Evolutionary conservation across 768 basidiomycete genomes (phyloP).

Genomic region (Dentipellis sp.): DNA sequence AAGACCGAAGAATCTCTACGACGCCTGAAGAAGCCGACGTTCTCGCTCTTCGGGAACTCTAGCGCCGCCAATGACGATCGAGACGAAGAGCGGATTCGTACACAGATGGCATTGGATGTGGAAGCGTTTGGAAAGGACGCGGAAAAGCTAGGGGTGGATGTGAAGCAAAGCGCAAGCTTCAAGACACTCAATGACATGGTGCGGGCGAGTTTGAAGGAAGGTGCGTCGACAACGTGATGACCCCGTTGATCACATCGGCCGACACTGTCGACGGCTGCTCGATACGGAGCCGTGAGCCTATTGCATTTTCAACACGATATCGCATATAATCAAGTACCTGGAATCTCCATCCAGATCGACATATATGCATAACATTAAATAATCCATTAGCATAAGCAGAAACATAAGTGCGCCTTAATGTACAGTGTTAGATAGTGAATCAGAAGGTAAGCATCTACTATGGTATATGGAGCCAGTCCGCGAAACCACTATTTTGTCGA

Average conservation of each 20-base stretch:
- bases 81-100: conserved; percentile 83
- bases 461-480: conserved; percentile 59
- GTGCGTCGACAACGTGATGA: not conserved
- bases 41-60: conserved; percentile 68
- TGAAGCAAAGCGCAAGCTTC: conserved; percentile 43
- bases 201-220: conserved; percentile 30
- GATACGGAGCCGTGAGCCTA: too few relatives aligned
- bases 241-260: not conserved
- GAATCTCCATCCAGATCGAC: not conserved
- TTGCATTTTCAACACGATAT: not conserved
- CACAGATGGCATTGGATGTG: conserved; percentile 83
- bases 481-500: conserved; percentile 34
- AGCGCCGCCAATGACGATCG: conserved; percentile 54
- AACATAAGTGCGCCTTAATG: conserved; percentile 11
- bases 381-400: not conserved
- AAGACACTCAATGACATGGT: conserved; percentile 52
- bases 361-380: not conserved
- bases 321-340: not conserved
- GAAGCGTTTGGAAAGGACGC: conserved; percentile 79
- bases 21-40: conserved; percentile 68
- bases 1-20: conserved; percentile 89
- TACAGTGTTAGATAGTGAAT: conserved; percentile 21
- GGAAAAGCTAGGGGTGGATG: conserved; percentile 53
- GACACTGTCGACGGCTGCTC: not conserved
- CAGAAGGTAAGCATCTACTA: conserved; percentile 27